Conservation (phyloP, 225 moss, liverwort and hornwort genomes). For the Sphagnum tenellum region DNA sequence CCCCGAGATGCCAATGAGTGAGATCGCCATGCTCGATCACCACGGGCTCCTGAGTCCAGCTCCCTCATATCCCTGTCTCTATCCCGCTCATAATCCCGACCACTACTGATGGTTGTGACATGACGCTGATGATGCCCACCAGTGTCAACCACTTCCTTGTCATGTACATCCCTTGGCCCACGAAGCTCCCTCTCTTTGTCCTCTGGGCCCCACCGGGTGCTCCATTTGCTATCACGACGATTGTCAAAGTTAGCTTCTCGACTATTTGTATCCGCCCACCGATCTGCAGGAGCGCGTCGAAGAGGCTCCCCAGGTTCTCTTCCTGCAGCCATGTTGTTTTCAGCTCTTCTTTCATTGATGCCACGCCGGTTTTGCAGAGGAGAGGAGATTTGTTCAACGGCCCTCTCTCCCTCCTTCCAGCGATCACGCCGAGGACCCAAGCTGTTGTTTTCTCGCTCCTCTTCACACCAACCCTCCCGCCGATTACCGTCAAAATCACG, state of each 20-base stretch:
- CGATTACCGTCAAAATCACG: conserved; percentile 57
- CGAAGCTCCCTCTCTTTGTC: conserved; percentile 63
- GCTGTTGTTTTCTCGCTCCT: conserved; percentile 56
- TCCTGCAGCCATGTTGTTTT: conserved; percentile 31
- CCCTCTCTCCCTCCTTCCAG: conserved; percentile 57
- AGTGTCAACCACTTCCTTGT: conserved; percentile 47
- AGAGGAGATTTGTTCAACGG: conserved; percentile 34
- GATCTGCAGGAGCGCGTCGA: conserved; percentile 37
- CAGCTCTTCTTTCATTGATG: conserved; percentile 48
- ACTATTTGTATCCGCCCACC: conserved; percentile 50
- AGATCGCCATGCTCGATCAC: conserved; percentile 66
- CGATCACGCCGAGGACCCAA: conserved; percentile 53
- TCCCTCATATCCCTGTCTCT: conserved; percentile 23
- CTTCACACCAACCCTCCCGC: conserved; percentile 65
- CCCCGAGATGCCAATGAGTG: conserved; percentile 59
- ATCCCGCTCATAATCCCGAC: conserved; percentile 37
- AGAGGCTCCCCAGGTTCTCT: conserved; percentile 38
- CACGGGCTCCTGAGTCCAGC: conserved; percentile 14
- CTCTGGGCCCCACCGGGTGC: conserved; percentile 60
- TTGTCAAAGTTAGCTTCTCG: conserved; percentile 59
- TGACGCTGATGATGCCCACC: conserved; percentile 36
- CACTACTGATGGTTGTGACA: conserved; percentile 17
- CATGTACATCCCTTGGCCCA: conserved; percentile 25
- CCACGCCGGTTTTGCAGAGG: conserved; percentile 31
- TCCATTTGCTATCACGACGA: conserved; percentile 65